These are phyloP conservation scores for Parmelia sp. DNA, from an alignment of 495 filamentous ascomycete genomes.

Conservation along the genomic window DNA sequence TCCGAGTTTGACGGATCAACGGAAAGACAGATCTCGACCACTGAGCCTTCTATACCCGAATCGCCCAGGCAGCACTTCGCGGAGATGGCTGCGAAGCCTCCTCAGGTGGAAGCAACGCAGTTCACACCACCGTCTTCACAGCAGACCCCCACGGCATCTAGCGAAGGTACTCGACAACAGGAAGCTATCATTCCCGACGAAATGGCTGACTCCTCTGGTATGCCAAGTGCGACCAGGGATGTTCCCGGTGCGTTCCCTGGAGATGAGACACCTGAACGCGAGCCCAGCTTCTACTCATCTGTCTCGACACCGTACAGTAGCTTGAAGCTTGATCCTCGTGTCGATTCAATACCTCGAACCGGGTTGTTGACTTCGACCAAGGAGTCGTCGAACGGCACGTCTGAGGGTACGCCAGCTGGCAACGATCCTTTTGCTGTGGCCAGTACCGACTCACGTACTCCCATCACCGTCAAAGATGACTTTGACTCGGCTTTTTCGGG, in stretches of 20 bases:
- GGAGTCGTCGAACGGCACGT: conserved; percentile 1
- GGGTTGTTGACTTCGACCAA: not conserved
- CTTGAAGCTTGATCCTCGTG: conserved; percentile 23
- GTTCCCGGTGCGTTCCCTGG: conserved; percentile 56
- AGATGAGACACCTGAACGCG: conserved; percentile 34
- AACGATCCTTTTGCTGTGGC: conserved; percentile 48
- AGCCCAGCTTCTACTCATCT: conserved; percentile 5
- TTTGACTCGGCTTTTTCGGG: conserved; percentile 69
- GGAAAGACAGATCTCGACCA: conserved; percentile 29
- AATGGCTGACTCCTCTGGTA: conserved; percentile 24
- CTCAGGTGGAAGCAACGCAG: conserved; percentile 14
- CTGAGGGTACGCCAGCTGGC: not conserved
- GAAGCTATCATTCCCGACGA: conserved; percentile 13
- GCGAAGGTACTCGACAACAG: conserved; percentile 9
- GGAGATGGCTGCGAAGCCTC: conserved; percentile 20
- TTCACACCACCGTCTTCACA: conserved; percentile 15
- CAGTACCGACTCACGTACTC: conserved; percentile 48
- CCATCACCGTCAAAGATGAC: conserved; percentile 57
- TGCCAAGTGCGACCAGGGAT: conserved; percentile 28
- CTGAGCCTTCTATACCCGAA: conserved; percentile 17
- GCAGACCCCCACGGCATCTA: conserved; percentile 10
- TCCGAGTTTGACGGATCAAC: conserved; percentile 56
- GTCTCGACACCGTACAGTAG: conserved; percentile 17
- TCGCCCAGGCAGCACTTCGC: conserved; percentile 22
- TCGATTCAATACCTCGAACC: conserved; percentile 12